These are phyloP conservation scores for Taxillus chinensis DNA, from an alignment of 164 flowering plant species.

Conservation along the genomic window DNA sequence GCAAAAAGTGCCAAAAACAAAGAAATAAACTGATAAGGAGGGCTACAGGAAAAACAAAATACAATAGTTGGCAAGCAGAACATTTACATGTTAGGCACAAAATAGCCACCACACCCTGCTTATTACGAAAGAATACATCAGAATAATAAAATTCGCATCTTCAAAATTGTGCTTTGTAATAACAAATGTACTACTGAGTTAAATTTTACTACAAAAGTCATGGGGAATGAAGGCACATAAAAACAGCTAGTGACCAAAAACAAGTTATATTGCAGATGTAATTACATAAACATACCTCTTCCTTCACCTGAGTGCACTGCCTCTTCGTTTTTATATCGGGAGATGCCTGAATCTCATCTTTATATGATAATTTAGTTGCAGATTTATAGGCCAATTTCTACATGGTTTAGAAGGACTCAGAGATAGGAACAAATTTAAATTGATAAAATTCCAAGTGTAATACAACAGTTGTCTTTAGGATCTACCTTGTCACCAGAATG, in stretches of 20 bases:
- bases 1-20: too few species aligned
- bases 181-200: too few species aligned
- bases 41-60: too few species aligned
- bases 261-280: background rate
- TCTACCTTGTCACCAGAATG: constrained; percentile 14
- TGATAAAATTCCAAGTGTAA: background rate
- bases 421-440: background rate
- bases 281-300: constrained; percentile 14
- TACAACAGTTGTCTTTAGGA: background rate
- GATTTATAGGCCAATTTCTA: constrained; percentile 7
- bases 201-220: background rate
- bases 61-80: too few species aligned
- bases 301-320: constrained; percentile 8
- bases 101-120: too few species aligned
- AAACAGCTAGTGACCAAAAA: background rate
- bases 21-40: too few species aligned
- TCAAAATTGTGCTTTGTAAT: too few species aligned
- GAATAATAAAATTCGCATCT: too few species aligned
- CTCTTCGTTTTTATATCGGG: constrained; percentile 8
- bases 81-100: too few species aligned
- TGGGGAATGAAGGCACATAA: background rate
- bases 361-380: background rate
- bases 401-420: background rate
- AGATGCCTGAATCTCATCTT: constrained; percentile 7
- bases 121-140: too few species aligned